phyloP scores from a whole-genome alignment of 2,329 filamentous ascomycete genomes.

The Claviceps quebecensis region DNA sequence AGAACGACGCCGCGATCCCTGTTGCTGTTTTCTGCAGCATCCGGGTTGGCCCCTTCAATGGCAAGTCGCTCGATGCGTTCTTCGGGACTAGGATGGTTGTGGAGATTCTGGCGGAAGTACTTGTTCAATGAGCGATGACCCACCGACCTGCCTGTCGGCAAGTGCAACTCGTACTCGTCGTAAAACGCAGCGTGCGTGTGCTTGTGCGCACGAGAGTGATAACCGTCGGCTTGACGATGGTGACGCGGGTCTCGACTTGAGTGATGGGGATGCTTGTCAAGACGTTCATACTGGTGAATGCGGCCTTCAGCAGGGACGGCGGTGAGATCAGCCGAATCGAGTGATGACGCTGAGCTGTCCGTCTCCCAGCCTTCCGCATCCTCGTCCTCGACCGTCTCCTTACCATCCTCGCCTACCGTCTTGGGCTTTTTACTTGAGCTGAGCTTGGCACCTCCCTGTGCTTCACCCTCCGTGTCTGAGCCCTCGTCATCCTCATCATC shows the following conservation, averaged over 20 bases:
- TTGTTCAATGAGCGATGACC: slow-evolving; percentile 77
- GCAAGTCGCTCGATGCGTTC: slow-evolving; percentile 58
- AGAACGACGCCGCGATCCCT: slow-evolving; percentile 11
- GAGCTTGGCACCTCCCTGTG: slow-evolving; percentile 53
- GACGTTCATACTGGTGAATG: slow-evolving; percentile 56
- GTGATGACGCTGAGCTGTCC: slow-evolving; percentile 76
- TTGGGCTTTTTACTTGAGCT: slow-evolving; percentile 44
- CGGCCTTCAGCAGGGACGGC: slow-evolving; percentile 63
- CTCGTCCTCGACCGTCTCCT: slow-evolving; percentile 35
- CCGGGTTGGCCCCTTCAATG: slow-evolving; percentile 31
- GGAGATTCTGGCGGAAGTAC: slow-evolving; percentile 88
- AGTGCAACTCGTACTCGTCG: slow-evolving; percentile 85
- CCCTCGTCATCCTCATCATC: slow-evolving; percentile 55
- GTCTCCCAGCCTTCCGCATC: slow-evolving; percentile 85
- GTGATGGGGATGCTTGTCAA: slow-evolving; percentile 63
- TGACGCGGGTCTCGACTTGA: slow-evolving; percentile 54
- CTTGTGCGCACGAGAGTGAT: slow-evolving; percentile 71
- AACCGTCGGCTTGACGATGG: slow-evolving; percentile 63
- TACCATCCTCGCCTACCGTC: slow-evolving; percentile 35
- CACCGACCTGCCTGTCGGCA: slow-evolving; percentile 77
- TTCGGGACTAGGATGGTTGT: slow-evolving; percentile 64
- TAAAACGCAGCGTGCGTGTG: slow-evolving; percentile 64
- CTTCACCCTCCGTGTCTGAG: slow-evolving; percentile 26
- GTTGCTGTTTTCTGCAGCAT: slow-evolving; percentile 22
- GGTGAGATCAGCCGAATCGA: slow-evolving; percentile 73